Conservation (phyloP, 2,329 filamentous ascomycete genomes). For the Stagonosporopsis rhizophila region DNA sequence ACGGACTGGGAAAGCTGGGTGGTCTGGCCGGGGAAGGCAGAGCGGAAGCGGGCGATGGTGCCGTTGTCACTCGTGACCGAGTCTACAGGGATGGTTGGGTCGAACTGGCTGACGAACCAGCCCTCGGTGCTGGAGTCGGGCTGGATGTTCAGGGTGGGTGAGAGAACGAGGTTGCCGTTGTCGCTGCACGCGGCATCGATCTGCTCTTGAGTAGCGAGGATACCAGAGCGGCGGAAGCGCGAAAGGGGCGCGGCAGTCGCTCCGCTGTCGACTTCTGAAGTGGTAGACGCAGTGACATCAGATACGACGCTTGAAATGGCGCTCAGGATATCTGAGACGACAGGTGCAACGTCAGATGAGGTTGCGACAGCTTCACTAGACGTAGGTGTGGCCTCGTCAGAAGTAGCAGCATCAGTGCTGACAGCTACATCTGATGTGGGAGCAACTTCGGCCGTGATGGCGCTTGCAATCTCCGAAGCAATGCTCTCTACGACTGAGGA, state of each 20-base stretch:
- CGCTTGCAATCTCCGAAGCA: not conserved
- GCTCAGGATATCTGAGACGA: slow-evolving; percentile 7
- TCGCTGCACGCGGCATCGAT: slow-evolving; percentile 37
- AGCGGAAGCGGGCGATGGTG: slow-evolving; percentile 33
- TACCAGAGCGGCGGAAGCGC: slow-evolving; percentile 23
- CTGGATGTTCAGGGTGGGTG: slow-evolving; percentile 34
- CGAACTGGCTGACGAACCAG: slow-evolving; percentile 30
- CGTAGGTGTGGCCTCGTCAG: not conserved
- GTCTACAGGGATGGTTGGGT: slow-evolving; percentile 28
- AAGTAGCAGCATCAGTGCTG: not conserved
- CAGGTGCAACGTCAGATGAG: not conserved
- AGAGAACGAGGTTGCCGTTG: slow-evolving; percentile 34
- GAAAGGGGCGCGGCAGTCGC: slow-evolving; percentile 1
- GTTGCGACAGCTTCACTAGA: not conserved
- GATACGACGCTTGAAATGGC: slow-evolving; percentile 7
- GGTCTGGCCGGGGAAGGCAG: slow-evolving; percentile 26
- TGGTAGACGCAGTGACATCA: slow-evolving; percentile 7
- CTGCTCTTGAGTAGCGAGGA: slow-evolving; percentile 33
- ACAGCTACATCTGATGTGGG: not conserved
- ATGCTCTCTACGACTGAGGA: slow-evolving; percentile 2
- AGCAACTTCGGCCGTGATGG: not conserved
- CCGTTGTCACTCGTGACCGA: slow-evolving; percentile 19
- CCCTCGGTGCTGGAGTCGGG: slow-evolving; percentile 23
- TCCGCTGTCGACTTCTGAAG: not conserved
- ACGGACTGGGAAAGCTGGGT: slow-evolving; percentile 35